Conservation (phyloP, 805 yeast species). For the Suhomyces tanzawaensis region DNA sequence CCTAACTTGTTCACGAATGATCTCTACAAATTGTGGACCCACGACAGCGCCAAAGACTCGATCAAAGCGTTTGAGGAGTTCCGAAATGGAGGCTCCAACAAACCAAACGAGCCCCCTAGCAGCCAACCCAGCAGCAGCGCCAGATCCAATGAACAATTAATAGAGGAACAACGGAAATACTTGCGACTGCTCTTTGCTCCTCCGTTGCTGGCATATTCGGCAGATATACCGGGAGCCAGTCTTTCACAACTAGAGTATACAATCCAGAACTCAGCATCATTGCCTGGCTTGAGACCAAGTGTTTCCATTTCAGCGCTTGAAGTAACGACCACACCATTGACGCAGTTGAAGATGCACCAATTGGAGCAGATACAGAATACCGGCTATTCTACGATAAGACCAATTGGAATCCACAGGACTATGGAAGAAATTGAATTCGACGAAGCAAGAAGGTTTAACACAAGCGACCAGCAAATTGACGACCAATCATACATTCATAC, state of each 20-base stretch:
- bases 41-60: constrained; percentile 6
- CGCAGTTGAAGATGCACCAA: constrained; percentile 18
- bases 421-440: constrained; percentile 38
- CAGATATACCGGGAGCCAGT: constrained; percentile 34
- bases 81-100: constrained; percentile 1
- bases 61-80: constrained; percentile 3
- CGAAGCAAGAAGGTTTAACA: constrained; percentile 11
- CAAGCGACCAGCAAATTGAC: constrained; percentile 13
- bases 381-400: constrained; percentile 36
- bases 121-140: background rate
- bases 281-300: constrained; percentile 6
- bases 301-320: background rate
- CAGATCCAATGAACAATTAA: constrained; percentile 14
- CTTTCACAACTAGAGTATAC: constrained; percentile 19
- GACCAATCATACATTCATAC: constrained; percentile 20
- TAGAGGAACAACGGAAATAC: constrained; percentile 18
- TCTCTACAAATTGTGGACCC: constrained; percentile 44
- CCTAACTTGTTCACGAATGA: constrained; percentile 48
- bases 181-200: constrained; percentile 42
- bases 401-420: constrained; percentile 39
- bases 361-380: constrained; percentile 28
- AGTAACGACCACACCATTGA: constrained; percentile 15
- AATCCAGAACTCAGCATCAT: constrained; percentile 13
- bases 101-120: background rate
- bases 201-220: constrained; percentile 53